A percentile compares a stretch with the other conserved stretches of the same genome.
These are phyloP conservation scores for Coemansia sp. DNA, from an alignment of 192 early-diverging fungal species.

Conservation along the genomic window DNA sequence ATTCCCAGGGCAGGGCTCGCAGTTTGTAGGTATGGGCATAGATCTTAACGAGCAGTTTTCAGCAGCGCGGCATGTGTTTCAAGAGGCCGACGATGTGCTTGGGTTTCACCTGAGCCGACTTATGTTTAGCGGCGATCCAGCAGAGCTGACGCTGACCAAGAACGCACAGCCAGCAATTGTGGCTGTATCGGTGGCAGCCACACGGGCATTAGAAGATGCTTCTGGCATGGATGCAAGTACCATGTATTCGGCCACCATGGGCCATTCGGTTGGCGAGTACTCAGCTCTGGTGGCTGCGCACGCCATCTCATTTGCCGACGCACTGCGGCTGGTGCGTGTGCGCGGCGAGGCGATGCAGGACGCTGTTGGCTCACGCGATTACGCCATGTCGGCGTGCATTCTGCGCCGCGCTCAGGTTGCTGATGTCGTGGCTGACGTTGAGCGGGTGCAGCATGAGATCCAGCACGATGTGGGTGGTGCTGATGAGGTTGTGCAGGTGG, in stretches of 20 bases:
- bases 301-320: conserved; percentile 70
- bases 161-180: conserved; percentile 95
- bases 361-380: conserved; percentile 67
- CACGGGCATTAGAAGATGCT: conserved; percentile 80
- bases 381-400: conserved; percentile 89
- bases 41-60: conserved; percentile 78
- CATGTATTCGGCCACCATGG: conserved; percentile 76
- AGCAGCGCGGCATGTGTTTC: conserved; percentile 77
- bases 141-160: conserved; percentile 60
- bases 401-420: conserved; percentile 70
- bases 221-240: conserved; percentile 74
- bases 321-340: conserved; percentile 79
- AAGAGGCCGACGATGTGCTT: conserved; percentile 87
- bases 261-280: conserved; percentile 96
- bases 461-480: not conserved
- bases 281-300: conserved; percentile 70
- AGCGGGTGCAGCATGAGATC: conserved; percentile 37
- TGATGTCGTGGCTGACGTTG: conserved; percentile 60
- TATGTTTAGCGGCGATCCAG: conserved; percentile 86
- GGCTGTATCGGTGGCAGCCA: conserved; percentile 82
- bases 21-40: conserved; percentile 89
- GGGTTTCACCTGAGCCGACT: conserved; percentile 67
- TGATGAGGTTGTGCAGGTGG: conserved; percentile 78
- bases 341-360: conserved; percentile 89
- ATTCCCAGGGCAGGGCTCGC: conserved; percentile 73